phyloP scores from a whole-genome alignment of 148 eudicot genomes.

The Nepenthes mirabilis region DNA sequence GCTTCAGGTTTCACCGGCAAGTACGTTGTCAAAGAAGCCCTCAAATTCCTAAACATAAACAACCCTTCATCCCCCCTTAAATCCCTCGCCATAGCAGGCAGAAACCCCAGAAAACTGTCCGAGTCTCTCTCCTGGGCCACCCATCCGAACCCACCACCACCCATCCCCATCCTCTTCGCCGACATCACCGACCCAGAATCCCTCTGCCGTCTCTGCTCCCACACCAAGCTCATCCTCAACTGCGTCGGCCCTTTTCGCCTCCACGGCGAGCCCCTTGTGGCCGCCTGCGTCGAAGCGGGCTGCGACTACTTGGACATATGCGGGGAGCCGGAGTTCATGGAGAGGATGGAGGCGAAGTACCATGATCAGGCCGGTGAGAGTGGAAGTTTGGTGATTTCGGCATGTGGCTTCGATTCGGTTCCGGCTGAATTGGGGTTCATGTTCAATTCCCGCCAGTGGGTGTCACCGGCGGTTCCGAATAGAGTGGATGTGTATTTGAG shows the following conservation, averaged over 20 bases:
- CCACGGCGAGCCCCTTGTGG: constrained; percentile 48
- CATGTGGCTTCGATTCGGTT: constrained; percentile 84
- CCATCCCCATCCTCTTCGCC: constrained; percentile 44
- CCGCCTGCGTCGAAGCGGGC: constrained; percentile 55
- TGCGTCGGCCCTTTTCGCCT: constrained; percentile 81
- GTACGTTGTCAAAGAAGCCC: constrained; percentile 67
- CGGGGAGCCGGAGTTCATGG: constrained; percentile 95
- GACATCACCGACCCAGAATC: constrained; percentile 39
- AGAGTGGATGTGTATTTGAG: constrained; percentile 59
- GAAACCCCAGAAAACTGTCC: constrained; percentile 30
- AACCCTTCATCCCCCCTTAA: constrained; percentile 39
- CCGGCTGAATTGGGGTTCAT: constrained; percentile 76
- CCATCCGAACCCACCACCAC: constrained; percentile 27
- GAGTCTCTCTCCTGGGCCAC: constrained; percentile 59
- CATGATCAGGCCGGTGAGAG: constrained; percentile 39
- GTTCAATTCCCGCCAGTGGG: constrained; percentile 55
- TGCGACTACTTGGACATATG: constrained; percentile 71
- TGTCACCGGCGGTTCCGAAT: constrained; percentile 20
- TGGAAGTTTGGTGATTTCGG: constrained; percentile 61
- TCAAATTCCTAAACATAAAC: constrained; percentile 39
- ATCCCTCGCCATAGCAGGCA: constrained; percentile 69
- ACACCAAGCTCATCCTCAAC: constrained; percentile 41
- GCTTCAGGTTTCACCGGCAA: constrained; percentile 81
- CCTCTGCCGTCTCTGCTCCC: constrained; percentile 30
- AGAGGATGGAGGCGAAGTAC: constrained; percentile 41